These are phyloP conservation scores for Linnemannia hyalina DNA, from an alignment of 192 early-diverging fungal genomes.

Conservation along the genomic window DNA sequence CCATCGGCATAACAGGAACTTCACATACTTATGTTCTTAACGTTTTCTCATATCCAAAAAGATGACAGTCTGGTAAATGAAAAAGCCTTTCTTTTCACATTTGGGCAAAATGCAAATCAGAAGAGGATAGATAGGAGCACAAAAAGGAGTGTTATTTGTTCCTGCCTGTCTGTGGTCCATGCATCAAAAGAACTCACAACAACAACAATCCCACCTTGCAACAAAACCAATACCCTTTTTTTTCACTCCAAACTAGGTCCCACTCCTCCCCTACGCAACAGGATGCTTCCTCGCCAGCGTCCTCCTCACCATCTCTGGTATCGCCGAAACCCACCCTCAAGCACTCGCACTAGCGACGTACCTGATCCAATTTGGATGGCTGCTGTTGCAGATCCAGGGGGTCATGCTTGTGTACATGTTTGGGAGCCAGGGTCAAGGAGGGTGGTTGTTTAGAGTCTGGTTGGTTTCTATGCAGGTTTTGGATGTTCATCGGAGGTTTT, in stretches of 20 bases:
- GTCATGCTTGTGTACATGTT: slow-evolving; percentile 24
- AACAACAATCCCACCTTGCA: neutral
- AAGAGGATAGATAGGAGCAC: no score
- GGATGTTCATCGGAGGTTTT: slow-evolving; percentile 38
- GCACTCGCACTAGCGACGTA: slow-evolving; percentile 37
- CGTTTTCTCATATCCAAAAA: slow-evolving; percentile 42
- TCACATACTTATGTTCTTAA: neutral
- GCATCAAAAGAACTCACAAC: no score
- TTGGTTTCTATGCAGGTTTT: slow-evolving; percentile 27
- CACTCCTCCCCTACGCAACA: slow-evolving; percentile 40
- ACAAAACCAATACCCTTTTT: neutral
- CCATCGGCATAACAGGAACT: no score
- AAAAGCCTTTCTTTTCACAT: no score
- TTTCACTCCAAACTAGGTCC: slow-evolving; percentile 23
- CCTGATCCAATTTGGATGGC: slow-evolving; percentile 44
- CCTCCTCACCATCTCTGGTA: slow-evolving; percentile 46
- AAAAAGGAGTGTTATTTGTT: no score
- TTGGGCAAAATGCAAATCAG: no score
- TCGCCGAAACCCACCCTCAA: slow-evolving; percentile 46
- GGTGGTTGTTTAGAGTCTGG: slow-evolving; percentile 38
- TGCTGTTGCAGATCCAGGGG: slow-evolving; percentile 43
- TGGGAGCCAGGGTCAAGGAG: slow-evolving; percentile 22
- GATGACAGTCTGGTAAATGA: slow-evolving; percentile 45
- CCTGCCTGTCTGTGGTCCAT: no score
- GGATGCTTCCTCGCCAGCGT: slow-evolving; percentile 48